Evolutionary conservation across 306 rosid genomes (phyloP), one percentile per base, ranked within the genome.

Genomic region (Ammopiptanthus mongolicus): DNA sequence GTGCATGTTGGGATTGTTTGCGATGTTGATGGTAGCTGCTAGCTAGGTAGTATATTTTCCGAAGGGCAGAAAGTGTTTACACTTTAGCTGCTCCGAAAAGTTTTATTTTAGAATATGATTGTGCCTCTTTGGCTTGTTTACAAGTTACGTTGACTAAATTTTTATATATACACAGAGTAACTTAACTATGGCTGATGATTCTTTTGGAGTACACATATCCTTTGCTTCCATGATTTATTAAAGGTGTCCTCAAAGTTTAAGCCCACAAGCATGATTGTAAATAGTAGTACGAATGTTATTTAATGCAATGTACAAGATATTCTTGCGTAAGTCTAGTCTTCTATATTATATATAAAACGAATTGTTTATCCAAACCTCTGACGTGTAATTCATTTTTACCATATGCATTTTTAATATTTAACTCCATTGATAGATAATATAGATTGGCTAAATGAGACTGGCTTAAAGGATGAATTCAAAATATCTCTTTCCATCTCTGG

Each of bases 111-210:
- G 46, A 79, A 55, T 25, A 69, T 31, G 34, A 64, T 62, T 19
- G n/a, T 65, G 64, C 3, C 67, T 44, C 65, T 56, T 65, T 56
- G 63, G 50, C 51, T 57, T 44, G 39, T 65, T 73, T 78, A 25
- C 48, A 31, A 52, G 60, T 28, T 61, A 41, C 55, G 36, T 80
- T 37, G 76, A 57, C 59, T 66, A 28, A 73, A 57, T 34, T 39
- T 71, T 23, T 37, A 21, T 22, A 50, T 50, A 6, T 17, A 1
- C 15, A n/a, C 37, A 25, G 10, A 52, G 3, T 17, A 29, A 42
- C 51, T 19, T 28, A 57, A 77, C 51, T 33, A 48, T 73, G 70
- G 29, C 10, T 12, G 19, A 57, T 73, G 21, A 56, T 44, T 65
- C 63, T 33, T 72, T 22, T 80, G 55, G 1, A 41, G 33, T 59